Evolutionary conservation across 257 asterid genomes (phyloP).

Genomic region (Echites panduratus): DNA sequence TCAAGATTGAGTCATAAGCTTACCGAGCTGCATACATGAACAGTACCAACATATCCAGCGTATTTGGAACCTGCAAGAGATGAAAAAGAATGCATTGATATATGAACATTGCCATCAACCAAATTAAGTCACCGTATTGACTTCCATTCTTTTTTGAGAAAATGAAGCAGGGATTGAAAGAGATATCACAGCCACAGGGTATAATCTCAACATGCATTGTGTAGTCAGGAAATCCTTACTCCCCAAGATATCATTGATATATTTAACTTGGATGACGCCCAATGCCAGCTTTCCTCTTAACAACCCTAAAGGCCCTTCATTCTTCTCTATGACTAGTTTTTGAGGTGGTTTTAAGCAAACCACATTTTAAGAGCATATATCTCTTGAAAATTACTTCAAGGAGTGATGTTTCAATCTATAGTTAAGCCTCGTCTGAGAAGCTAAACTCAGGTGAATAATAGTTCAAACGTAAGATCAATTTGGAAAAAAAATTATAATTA

Average conservation of each 20-base stretch:
- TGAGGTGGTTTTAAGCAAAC: not conserved
- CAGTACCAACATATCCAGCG: conserved; percentile 84
- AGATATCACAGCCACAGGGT: not conserved
- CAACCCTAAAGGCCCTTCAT: not conserved
- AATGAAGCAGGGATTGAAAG: not conserved
- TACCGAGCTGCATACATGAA: conserved; percentile 90
- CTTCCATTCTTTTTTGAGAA: not conserved
- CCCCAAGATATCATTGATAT: not conserved
- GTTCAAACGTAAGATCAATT: no score
- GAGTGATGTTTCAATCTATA: not conserved
- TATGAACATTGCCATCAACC: not conserved
- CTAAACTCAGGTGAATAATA: not conserved
- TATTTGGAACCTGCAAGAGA: conserved; percentile 70
- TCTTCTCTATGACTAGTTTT: not conserved
- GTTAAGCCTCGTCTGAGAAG: not conserved
- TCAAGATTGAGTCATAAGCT: conserved; percentile 21
- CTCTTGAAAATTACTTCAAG: not conserved
- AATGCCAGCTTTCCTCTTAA: not conserved
- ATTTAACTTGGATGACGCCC: not conserved
- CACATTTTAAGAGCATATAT: not conserved
- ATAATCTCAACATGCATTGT: not conserved
- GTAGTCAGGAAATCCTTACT: not conserved
- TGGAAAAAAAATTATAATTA: no score
- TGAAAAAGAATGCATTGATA: conserved; percentile 12
- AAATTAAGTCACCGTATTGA: not conserved